Conservation (phyloP, 1,284 basidiomycete genomes). For the Trichosporon sp. region DNA sequence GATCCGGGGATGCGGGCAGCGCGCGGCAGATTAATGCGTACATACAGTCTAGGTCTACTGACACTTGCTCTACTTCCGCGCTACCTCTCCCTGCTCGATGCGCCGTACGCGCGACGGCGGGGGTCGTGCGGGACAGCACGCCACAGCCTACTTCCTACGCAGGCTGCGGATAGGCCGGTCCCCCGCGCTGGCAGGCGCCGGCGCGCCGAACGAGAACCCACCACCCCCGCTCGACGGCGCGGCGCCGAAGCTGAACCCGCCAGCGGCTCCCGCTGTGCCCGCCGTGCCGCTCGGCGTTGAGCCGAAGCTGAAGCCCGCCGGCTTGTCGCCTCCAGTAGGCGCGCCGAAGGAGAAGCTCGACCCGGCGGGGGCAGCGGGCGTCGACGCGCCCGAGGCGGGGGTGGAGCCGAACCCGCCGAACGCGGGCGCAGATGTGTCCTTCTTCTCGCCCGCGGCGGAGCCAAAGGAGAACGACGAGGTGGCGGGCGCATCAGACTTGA, state of each 20-base stretch:
- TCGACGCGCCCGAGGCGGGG: not conserved
- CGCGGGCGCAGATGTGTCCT: too few relatives aligned
- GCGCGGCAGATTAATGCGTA: not conserved
- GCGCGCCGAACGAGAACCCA: conserved; percentile 6
- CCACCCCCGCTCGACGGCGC: not conserved
- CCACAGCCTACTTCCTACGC: not conserved
- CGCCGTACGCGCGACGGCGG: too few relatives aligned
- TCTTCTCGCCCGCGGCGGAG: too few relatives aligned
- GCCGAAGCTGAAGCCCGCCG: conserved; percentile 8
- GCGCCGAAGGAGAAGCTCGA: conserved; percentile 9
- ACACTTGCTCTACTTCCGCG: not conserved
- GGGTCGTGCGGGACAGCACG: too few relatives aligned
- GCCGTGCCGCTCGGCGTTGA: not conserved
- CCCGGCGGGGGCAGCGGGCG: not conserved
- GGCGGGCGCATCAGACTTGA: too few relatives aligned
- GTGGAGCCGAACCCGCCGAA: too few relatives aligned
- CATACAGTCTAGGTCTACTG: not conserved
- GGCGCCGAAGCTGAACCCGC: conserved; percentile 6
- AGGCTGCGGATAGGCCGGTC: not conserved
- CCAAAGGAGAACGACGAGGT: too few relatives aligned
- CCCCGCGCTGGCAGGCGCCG: not conserved
- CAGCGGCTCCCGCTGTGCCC: not conserved
- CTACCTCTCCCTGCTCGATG: not conserved
- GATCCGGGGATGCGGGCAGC: not conserved
- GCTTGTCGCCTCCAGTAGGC: not conserved